Evolutionary conservation across 352 stramenopile genomes (phyloP), one percentile per base, ranked within the genome.

Genomic region (Globisporangium polare): DNA sequence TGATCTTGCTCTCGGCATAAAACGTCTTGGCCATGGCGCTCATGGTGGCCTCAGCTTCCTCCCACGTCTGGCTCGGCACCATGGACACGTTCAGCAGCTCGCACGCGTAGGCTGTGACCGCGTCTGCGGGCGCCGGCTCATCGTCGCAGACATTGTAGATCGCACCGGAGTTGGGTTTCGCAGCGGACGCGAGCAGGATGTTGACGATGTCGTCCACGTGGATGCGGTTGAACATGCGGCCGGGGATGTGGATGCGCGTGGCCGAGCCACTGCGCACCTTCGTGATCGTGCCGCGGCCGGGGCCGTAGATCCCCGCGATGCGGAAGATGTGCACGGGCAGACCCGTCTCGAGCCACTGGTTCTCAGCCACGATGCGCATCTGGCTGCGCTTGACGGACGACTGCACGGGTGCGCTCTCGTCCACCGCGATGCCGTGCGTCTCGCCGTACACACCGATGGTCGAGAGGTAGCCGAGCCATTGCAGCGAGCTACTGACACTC

Each of bases 401-500:
- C n/a, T 73, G 58, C 24, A 94, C 77, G 1, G 86, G 78, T n/a
- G 84, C 79, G 4, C 67, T 76, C 70, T 98, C 92, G 17, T 96
- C 82, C 42, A 97, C 89, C 41, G 73, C 86, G 3, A 79, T 68
- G 33, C 90, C 92, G 49, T 93, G 58, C 15, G 83, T 94, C 68
- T 98, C 87, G 15, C 92, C 92, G 64, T 98, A 98, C n/a, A 98
- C 92, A n/a, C 88, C 86, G 56, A 96, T 97, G 26, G 90, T 97
- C 33, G 92, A 98, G 46, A 97, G 69, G 67, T 98, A 98, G 13
- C 74, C 92, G 49, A 96, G 66, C 90, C 90, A 98, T 27, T 77
- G 60, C n/a, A 95, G 64, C 53, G 73, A 86, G 41, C 67, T 52
- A 33, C 73, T 63, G 7, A 80, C 73, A 5, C 58, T 69, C 27